Base-by-base conservation (phyloP, 371 early-diverging fungal genomes). In the Mortierella sp. region DNA sequence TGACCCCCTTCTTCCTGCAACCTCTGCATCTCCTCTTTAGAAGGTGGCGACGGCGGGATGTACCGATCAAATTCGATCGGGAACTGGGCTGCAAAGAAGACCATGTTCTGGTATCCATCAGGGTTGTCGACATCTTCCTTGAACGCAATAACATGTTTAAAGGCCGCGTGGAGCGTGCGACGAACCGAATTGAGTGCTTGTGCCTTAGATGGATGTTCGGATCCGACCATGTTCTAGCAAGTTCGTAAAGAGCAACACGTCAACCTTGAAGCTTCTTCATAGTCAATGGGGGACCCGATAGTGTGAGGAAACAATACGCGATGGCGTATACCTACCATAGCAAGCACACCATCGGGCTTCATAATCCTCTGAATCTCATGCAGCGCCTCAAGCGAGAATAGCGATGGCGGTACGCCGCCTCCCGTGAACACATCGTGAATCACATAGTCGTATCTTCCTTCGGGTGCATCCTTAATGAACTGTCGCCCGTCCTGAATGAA, bases 341-440 rank as follows among this genome's bases (percentile, higher is more conserved):
- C 88, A 55, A 95, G 71, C 21, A 94, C 80, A n/a, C 94, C 95
- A 65, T 88, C 83, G 3, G 83, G 80, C 60, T 90, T 87, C 59
- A 95, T 64, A 21, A 91, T 85, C 17, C 87, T 77, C 54, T 81
- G 79, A 62, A 88, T 76, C 17, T 85, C 79, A 39, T 72, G 54
- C 22, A 94, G 56, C 0, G 90, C 88, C 63, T 91, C 89, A 16
- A 83, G 71, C 2, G 92, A 86, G 62, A 94, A 92, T 71, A 95
- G 71, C 0, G 70, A 45, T 3, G 80, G 73, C 2, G 91, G 90
- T 2, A 94, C 87, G 2, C 87, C 84, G 0, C 94, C 95, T 51
- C 94, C 94, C 1, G 93, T 90, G 61, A 95, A 95, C 27, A 95
- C 92, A 77, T 95, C 95, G 67, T 94, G 95, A n/a, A 93, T 70